Base-by-base conservation (phyloP, 352 stramenopile species). In the Globisporangium radiosum region DNA sequence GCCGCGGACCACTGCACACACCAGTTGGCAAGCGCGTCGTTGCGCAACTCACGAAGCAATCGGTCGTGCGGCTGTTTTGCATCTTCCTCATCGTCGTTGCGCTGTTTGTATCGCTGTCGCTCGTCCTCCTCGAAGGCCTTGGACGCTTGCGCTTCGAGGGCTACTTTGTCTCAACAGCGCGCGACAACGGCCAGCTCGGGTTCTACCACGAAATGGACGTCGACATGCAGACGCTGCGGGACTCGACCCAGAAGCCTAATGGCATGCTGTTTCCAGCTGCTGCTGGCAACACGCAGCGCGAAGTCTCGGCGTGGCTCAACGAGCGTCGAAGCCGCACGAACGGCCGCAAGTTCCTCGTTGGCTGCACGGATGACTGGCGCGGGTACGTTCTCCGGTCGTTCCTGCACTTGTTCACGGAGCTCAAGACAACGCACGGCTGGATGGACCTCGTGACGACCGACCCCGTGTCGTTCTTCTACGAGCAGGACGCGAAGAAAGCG, bases 191-290 rank as follows among this genome's bases (percentile, higher is more conserved):
- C 9, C 73, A 75, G 48, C 60, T 87, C 54, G 81, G 81, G 7
- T 90, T 90, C 52, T 90, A 90, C 63, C 81, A 90, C 56, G 81
- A 90, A 60, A 90, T 90, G 78, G 76, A 88, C 59, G 63, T 88
- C 15, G 75, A 88, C 56, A 90, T 88, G 81, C 66, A 77, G 51
- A 52, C 57, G 15, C 62, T 90, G 3, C 70, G 62, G 7, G 66
- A 76, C 25, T 59, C 62, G 5, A 75, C 75, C 0, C 57, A 68
- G 36, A 66, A 66, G 25, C 64, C 75, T 0, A 11, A 70, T 5
- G 78, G 66, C 15, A 75, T 78, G 45, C 48, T 88, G 3, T 88
- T 78, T 59, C 75, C 69, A 3, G 60, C 33, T 1, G 71, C 64
- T 1, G 72, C 62, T 7, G 72, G 67, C 14, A 60, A 68, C 3